Evolutionary conservation across 139 green algal genomes (phyloP).

Genomic region (Haematococcus lacustris): DNA sequence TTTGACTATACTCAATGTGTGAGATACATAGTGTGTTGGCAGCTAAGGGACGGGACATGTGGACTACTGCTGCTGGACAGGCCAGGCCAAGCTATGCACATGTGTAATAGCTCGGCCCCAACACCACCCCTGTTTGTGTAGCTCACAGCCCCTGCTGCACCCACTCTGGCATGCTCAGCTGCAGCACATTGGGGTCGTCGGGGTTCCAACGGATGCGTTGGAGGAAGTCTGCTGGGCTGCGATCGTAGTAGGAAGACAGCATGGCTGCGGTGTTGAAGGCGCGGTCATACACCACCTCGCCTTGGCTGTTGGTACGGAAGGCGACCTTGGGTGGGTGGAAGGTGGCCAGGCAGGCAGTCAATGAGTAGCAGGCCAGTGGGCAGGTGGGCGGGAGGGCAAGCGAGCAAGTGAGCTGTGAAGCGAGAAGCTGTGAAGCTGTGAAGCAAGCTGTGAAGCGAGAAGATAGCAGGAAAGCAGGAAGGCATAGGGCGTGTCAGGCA

Average conservation of each 20-base stretch:
- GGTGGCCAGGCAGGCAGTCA: no score
- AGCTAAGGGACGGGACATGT: no score
- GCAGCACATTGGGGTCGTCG: conserved; percentile 61
- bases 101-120: no score
- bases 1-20: no score
- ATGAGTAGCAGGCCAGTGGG: not conserved
- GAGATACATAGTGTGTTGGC: no score
- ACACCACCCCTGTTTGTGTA: no score
- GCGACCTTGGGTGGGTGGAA: conserved; percentile 11
- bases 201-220: conserved; percentile 57
- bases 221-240: conserved; percentile 17
- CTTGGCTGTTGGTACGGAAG: conserved; percentile 48
- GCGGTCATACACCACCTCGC: conserved; percentile 64
- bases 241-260: conserved; percentile 52
- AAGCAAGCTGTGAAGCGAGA: not conserved
- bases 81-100: no score
- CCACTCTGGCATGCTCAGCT: conserved; percentile 37
- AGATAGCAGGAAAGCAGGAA: not conserved
- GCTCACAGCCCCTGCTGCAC: no score
- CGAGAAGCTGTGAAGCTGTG: no score
- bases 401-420: no score
- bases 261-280: conserved; percentile 67
- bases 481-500: not conserved
- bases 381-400: no score
- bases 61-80: no score